A percentile compares a stretch with the other conserved stretches of the same genome.
These are phyloP conservation scores for Panicum miliaceum DNA, from an alignment of 176 grass and related monocot species.

Conservation along the genomic window DNA sequence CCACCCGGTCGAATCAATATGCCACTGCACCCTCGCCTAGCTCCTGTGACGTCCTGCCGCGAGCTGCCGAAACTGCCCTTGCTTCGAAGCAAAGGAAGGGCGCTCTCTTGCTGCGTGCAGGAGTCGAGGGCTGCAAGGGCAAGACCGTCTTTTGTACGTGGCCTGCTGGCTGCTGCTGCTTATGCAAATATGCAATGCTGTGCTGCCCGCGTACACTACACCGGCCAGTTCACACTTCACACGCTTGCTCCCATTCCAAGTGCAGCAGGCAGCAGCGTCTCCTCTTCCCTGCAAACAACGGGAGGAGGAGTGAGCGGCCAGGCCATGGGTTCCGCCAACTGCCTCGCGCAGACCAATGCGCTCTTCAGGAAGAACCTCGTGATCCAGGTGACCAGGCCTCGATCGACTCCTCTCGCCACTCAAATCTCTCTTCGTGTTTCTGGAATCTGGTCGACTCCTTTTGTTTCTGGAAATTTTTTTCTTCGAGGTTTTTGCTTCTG, in stretches of 20 bases:
- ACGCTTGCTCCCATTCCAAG: background rate
- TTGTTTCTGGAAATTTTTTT: background rate
- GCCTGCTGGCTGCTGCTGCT: background rate
- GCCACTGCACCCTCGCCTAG: background rate
- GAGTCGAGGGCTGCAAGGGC: background rate
- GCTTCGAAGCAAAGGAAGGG: background rate
- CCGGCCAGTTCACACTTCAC: background rate
- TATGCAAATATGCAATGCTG: background rate
- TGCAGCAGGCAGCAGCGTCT: background rate
- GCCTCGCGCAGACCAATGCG: constrained; percentile 53
- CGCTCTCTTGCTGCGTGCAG: background rate
- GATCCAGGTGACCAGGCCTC: constrained; percentile 47
- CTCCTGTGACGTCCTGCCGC: no score
- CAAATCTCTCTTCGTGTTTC: background rate
- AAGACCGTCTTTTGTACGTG: background rate
- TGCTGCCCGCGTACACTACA: background rate
- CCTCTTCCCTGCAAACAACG: constrained; percentile 1
- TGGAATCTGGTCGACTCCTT: background rate
- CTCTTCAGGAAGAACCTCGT: constrained; percentile 66
- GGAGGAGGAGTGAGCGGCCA: constrained; percentile 9
- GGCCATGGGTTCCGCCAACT: constrained; percentile 36
- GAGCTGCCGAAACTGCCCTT: background rate
- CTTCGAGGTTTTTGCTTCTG: background rate
- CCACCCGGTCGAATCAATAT: background rate
- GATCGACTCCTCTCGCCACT: background rate